A percentile compares a stretch with the other conserved stretches of the same genome.
Evolutionary conservation across 441 rosid genomes (phyloP).

Genomic region (Kokia cookei): DNA sequence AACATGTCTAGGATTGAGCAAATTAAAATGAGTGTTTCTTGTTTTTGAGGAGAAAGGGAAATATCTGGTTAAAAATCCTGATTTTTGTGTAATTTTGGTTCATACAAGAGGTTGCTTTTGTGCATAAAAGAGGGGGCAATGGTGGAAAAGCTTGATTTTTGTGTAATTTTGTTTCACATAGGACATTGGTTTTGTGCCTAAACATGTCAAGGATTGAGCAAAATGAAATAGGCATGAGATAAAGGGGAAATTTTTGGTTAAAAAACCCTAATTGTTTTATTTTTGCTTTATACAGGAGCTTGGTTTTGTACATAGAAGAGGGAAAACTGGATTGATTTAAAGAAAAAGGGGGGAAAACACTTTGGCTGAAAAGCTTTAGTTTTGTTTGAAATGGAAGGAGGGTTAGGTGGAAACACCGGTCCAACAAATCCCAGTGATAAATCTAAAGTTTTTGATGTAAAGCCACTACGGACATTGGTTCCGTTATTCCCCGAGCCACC

Average conservation of each 20-base stretch:
- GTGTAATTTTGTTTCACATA: neutral
- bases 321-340: neutral
- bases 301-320: neutral
- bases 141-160: neutral
- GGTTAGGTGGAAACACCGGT: neutral
- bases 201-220: neutral
- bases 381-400: conserved; percentile 8
- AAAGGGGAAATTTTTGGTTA: neutral
- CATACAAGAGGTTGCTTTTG: no score
- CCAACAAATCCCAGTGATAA: conserved; percentile 24
- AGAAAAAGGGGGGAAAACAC: neutral
- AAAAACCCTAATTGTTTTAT: neutral
- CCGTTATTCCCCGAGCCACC: conserved; percentile 37
- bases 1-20: neutral
- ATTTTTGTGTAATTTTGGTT: no score
- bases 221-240: neutral
- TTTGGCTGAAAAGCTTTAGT: neutral
- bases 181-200: neutral
- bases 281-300: neutral
- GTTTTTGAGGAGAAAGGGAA: no score
- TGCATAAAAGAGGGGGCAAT: no score
- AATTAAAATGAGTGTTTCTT: neutral
- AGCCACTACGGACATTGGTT: conserved; percentile 37
- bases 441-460: conserved; percentile 44
- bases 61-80: no score